phyloP scores from a whole-genome alignment of 176 grass and related monocot species.

The Triticum monococcum region DNA sequence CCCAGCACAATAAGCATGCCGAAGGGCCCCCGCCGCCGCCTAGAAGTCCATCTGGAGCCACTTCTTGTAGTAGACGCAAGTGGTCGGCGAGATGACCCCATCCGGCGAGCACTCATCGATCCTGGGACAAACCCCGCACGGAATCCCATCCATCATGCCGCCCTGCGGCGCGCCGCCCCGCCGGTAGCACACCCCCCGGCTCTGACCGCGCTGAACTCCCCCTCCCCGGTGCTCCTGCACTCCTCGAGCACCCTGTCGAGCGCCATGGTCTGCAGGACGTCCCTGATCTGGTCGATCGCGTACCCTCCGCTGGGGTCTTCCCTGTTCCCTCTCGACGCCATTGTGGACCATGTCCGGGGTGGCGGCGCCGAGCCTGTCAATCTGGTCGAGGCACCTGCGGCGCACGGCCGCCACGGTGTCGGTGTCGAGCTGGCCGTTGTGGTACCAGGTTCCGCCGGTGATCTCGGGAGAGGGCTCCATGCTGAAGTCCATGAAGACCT shows the following conservation, averaged over 20 bases:
- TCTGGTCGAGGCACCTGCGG: constrained; percentile 42
- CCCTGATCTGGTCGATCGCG: constrained; percentile 39
- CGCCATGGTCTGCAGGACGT: constrained; percentile 52
- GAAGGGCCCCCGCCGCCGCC: constrained; percentile 12
- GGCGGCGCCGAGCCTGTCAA: constrained; percentile 37
- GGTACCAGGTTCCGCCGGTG: constrained; percentile 59
- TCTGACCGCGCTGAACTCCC: constrained; percentile 37
- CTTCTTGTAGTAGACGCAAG: constrained; percentile 57
- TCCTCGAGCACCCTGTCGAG: constrained; percentile 58
- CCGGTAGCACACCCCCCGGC: constrained; percentile 37
- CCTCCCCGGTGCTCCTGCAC: constrained; percentile 51
- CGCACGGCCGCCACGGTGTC: constrained; percentile 37
- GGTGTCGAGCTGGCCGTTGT: constrained; percentile 45
- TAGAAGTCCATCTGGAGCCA: constrained; percentile 60
- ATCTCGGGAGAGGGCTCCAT: constrained; percentile 50
- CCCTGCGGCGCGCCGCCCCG: background rate
- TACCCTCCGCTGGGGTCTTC: constrained; percentile 1
- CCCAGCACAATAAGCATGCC: background rate
- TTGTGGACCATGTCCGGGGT: constrained; percentile 27
- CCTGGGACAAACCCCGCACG: constrained; percentile 49
- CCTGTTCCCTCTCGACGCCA: constrained; percentile 29
- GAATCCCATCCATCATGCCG: constrained; percentile 39
- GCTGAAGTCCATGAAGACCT: constrained; percentile 54
- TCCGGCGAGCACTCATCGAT: constrained; percentile 54
- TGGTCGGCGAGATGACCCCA: constrained; percentile 44